phyloP scores from a whole-genome alignment of 306 rosid species.

The Acacia crassicarpa region DNA sequence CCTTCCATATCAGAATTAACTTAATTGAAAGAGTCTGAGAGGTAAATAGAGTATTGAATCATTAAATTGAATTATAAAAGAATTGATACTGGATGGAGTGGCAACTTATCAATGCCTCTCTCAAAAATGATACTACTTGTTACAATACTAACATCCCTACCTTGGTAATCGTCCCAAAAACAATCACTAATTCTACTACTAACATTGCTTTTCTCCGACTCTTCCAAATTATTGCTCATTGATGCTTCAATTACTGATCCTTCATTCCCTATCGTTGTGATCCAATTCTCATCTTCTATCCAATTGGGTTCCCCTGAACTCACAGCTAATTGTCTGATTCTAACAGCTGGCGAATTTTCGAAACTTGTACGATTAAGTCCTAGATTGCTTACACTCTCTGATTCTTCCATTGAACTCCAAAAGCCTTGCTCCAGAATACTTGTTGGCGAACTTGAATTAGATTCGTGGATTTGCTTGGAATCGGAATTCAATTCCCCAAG shows the following conservation, averaged over 20 bases:
- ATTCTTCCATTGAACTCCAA: slow-evolving; percentile 70
- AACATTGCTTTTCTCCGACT: slow-evolving; percentile 22
- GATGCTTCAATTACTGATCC: slow-evolving; percentile 12
- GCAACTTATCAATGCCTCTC: slow-evolving; percentile 38
- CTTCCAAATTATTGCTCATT: slow-evolving; percentile 26
- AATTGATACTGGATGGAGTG: slow-evolving; percentile 41
- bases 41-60: background rate
- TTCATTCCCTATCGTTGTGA: slow-evolving; percentile 44
- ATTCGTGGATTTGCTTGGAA: slow-evolving; percentile 38
- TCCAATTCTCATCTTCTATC: slow-evolving; percentile 63
- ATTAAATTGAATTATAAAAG: slow-evolving; percentile 39
- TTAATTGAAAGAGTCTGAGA: background rate
- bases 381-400: slow-evolving; percentile 39
- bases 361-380: slow-evolving; percentile 4
- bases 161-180: slow-evolving; percentile 31
- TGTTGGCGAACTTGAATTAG: slow-evolving; percentile 71
- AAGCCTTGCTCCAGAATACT: slow-evolving; percentile 76
- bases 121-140: slow-evolving; percentile 45
- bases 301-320: slow-evolving; percentile 55
- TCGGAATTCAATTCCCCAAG: slow-evolving; percentile 44
- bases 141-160: slow-evolving; percentile 38
- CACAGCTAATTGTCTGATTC: slow-evolving; percentile 64
- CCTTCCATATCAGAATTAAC: background rate
- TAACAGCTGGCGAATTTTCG: slow-evolving; percentile 37
- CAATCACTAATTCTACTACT: slow-evolving; percentile 29